Percentiles rank a stretch among this genome's conserved stretches.
Evolutionary conservation across 2,329 filamentous ascomycete genomes (phyloP).

Genomic region (Apiospora saccharicola): DNA sequence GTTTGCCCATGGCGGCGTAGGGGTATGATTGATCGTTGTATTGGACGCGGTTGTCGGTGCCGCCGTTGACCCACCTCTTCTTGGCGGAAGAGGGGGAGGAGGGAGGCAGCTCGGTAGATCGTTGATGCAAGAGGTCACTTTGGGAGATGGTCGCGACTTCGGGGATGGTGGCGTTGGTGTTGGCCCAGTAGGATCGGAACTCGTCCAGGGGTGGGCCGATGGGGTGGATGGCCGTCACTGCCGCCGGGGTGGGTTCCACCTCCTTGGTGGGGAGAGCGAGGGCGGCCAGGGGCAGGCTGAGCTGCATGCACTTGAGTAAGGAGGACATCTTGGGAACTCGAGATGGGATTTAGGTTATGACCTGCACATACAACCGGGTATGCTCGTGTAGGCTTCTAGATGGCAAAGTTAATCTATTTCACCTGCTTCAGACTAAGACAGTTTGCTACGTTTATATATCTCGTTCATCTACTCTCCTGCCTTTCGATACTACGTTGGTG

Average conservation of each 20-base stretch:
- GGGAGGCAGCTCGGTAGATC: background rate
- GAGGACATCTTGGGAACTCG: background rate
- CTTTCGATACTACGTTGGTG: background rate
- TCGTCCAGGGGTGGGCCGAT: background rate
- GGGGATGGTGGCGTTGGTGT: background rate
- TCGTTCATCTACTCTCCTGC: background rate
- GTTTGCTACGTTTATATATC: background rate
- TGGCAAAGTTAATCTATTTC: background rate
- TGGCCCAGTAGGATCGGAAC: background rate
- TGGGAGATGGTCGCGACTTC: background rate
- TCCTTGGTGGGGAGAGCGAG: constrained; percentile 8
- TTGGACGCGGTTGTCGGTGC: constrained; percentile 34
- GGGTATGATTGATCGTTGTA: constrained; percentile 33
- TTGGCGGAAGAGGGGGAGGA: background rate
- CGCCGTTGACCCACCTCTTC: constrained; percentile 35
- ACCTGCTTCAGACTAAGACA: background rate
- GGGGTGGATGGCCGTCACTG: background rate
- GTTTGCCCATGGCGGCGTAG: constrained; percentile 34
- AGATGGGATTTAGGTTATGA: background rate
- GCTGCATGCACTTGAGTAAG: background rate
- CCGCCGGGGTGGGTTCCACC: background rate
- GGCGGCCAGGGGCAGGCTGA: background rate
- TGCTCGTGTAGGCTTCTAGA: background rate
- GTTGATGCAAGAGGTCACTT: background rate
- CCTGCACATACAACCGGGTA: background rate